phyloP scores from a whole-genome alignment of 106 monocot genomes.

The Platanthera zijinensis region DNA sequence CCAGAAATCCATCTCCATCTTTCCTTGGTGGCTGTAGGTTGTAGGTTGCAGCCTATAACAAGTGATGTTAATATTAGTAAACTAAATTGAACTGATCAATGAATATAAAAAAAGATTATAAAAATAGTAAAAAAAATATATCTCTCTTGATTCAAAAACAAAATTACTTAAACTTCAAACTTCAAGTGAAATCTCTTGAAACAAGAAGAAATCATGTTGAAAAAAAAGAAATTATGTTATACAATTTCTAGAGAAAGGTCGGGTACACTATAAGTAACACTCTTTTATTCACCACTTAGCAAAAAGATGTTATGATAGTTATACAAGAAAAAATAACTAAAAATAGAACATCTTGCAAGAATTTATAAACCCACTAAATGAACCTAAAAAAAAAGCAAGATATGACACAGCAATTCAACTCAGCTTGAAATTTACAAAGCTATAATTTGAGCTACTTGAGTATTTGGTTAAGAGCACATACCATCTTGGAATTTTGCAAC shows the following conservation, averaged over 20 bases:
- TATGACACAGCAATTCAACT: not conserved
- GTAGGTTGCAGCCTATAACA: no score
- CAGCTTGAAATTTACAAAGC: not conserved
- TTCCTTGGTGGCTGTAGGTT: no score
- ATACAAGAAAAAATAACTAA: constrained; percentile 1
- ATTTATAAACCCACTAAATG: not conserved
- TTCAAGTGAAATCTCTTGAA: no score
- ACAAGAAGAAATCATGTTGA: no score
- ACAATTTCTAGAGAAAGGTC: constrained; percentile 65
- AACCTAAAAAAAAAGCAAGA: not conserved
- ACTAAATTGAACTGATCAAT: no score
- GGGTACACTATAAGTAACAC: not conserved
- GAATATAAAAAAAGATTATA: no score
- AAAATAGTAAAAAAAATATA: no score
- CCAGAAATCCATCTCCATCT: no score
- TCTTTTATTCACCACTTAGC: not conserved
- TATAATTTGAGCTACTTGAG: not conserved
- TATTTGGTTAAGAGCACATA: not conserved
- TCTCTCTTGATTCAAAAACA: no score
- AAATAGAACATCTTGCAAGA: not conserved
- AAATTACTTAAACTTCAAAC: no score
- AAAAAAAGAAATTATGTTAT: no score
- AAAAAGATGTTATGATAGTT: not conserved
- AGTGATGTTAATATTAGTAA: no score
- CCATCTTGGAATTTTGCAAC: not conserved